Conservation (phyloP, 139 green algal species). For the Tetradesmus lagerheimii region DNA sequence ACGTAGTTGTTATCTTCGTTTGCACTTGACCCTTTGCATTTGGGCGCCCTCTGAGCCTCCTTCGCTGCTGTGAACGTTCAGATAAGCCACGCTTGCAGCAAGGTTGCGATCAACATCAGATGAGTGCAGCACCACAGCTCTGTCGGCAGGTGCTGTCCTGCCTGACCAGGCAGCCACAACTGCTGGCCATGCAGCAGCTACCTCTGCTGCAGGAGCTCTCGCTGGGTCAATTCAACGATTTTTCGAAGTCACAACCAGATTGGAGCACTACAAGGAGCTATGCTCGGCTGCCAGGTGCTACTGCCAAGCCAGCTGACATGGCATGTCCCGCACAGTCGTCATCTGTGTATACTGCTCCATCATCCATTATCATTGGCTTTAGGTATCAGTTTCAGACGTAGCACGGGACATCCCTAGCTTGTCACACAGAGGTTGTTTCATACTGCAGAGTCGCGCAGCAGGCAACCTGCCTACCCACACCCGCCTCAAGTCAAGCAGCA, state of each 20-base stretch:
- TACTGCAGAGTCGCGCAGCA: neutral
- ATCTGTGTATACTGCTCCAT: neutral
- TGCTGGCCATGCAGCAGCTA: neutral
- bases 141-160: neutral
- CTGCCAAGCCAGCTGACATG: neutral
- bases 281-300: neutral
- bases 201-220: neutral
- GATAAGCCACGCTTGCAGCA: too few relatives aligned
- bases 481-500: neutral
- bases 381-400: too few relatives aligned
- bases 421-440: neutral
- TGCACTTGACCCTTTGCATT: neutral
- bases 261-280: conserved; percentile 4
- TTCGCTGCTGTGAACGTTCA: too few relatives aligned
- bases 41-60: too few relatives aligned
- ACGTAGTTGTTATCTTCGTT: neutral
- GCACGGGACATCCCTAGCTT: too few relatives aligned
- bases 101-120: neutral
- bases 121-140: neutral
- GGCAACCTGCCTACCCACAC: neutral
- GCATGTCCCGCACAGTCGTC: neutral
- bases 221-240: neutral
- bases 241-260: neutral
- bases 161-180: neutral
- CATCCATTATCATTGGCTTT: too few relatives aligned